These are phyloP conservation scores for Fusarium nematophilum DNA, from an alignment of 2,329 filamentous ascomycete genomes.

Conservation along the genomic window DNA sequence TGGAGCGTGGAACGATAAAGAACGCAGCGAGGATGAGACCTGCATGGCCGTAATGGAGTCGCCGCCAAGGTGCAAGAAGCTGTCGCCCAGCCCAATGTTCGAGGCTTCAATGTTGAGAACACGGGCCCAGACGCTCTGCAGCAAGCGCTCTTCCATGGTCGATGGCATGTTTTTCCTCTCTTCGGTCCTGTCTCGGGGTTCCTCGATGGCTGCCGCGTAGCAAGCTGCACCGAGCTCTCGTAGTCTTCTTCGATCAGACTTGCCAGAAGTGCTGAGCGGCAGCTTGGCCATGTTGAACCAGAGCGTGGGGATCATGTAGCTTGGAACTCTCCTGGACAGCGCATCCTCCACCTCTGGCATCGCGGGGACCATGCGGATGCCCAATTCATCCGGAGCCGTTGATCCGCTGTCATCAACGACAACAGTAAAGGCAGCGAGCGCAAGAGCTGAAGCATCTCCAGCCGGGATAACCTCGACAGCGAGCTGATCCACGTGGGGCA, in stretches of 20 bases:
- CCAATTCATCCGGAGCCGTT: neutral
- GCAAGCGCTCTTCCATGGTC: neutral
- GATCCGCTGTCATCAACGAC: neutral
- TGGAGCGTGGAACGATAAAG: neutral
- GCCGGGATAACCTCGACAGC: conserved; percentile 1
- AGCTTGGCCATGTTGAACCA: conserved; percentile 3
- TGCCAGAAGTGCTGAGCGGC: too few species aligned
- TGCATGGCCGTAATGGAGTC: conserved; percentile 14
- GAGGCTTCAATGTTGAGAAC: neutral
- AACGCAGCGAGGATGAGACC: neutral
- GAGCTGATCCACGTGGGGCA: neutral
- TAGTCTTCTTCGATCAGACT: too few species aligned
- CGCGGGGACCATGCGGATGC: neutral
- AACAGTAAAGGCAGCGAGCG: conserved; percentile 1
- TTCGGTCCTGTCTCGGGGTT: neutral
- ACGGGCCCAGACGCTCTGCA: neutral
- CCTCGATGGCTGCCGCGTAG: neutral
- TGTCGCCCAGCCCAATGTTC: conserved; percentile 1
- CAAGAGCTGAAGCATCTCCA: neutral
- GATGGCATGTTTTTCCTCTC: neutral
- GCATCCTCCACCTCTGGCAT: neutral
- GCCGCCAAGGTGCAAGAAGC: conserved; percentile 6
- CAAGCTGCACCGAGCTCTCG: neutral
- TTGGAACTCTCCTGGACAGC: neutral
- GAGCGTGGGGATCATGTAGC: neutral